Conservation (phyloP, 257 asterid species). For the Rehmannia glutinosa region DNA sequence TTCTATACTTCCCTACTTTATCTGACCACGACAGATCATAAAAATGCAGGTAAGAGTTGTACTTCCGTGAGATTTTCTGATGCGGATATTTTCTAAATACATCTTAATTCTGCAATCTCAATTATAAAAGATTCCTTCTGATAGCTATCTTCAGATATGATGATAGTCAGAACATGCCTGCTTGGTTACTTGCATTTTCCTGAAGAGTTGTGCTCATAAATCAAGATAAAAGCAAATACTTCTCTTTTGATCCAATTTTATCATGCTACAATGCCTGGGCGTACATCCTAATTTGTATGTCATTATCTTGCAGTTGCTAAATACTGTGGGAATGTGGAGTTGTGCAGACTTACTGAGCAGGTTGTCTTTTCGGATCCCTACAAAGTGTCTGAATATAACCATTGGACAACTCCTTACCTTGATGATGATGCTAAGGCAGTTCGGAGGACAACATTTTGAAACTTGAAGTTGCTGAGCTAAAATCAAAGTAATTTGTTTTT, state of each 20-base stretch:
- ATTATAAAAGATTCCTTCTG: neutral
- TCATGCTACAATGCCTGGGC: slow-evolving; percentile 1
- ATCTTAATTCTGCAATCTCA: neutral
- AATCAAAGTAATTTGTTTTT: slow-evolving; percentile 56
- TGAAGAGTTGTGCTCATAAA: slow-evolving; percentile 8
- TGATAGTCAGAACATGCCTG: neutral
- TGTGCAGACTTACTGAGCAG: slow-evolving; percentile 95
- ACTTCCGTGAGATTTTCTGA: neutral
- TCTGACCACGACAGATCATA: slow-evolving; percentile 80
- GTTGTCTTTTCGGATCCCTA: slow-evolving; percentile 95
- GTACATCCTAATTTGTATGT: slow-evolving; percentile 12
- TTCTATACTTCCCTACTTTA: slow-evolving; percentile 87
- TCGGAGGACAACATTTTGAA: slow-evolving; percentile 72
- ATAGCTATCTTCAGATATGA: too few species aligned
- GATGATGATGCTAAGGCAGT: slow-evolving; percentile 86
- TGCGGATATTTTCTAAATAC: neutral
- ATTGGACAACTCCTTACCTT: slow-evolving; percentile 83
- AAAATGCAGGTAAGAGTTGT: slow-evolving; percentile 61
- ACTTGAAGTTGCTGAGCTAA: slow-evolving; percentile 85
- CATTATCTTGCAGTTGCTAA: slow-evolving; percentile 73
- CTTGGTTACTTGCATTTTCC: neutral
- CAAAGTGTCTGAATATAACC: slow-evolving; percentile 77
- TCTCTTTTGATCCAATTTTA: neutral
- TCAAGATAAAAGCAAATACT: neutral
- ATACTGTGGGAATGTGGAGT: slow-evolving; percentile 86